A percentile compares a stretch with the other conserved stretches of the same genome.
Conservation (phyloP, 495 filamentous ascomycete species). For the Aspergillus homomorphus region DNA sequence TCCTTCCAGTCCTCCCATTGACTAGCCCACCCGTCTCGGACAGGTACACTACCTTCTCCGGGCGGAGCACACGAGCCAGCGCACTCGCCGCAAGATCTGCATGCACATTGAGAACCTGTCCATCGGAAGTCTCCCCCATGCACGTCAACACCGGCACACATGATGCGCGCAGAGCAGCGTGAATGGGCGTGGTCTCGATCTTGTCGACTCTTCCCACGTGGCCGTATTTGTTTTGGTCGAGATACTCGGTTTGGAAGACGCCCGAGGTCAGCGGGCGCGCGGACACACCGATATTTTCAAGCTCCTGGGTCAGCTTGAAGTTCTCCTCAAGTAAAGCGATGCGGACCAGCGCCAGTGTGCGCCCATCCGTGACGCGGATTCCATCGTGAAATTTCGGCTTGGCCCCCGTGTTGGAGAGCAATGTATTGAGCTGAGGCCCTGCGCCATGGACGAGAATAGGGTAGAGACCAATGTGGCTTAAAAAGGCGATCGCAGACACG, state of each 20-base stretch:
- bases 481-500: slow-evolving; percentile 81
- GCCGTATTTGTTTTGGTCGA: slow-evolving; percentile 92
- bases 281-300: slow-evolving; percentile 86
- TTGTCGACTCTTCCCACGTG: slow-evolving; percentile 91
- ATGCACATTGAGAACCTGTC: slow-evolving; percentile 97
- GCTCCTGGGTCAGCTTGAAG: slow-evolving; percentile 87
- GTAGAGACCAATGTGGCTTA: slow-evolving; percentile 93
- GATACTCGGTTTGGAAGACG: slow-evolving; percentile 91
- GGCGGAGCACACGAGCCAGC: slow-evolving; percentile 81
- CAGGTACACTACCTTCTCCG: slow-evolving; percentile 96
- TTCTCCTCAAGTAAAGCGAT: slow-evolving; percentile 95
- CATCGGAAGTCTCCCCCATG: slow-evolving; percentile 91
- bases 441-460: slow-evolving; percentile 96
- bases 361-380: slow-evolving; percentile 92
- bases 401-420: slow-evolving; percentile 85
- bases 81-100: slow-evolving; percentile 95
- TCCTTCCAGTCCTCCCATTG: slow-evolving; percentile 87
- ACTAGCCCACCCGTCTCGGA: slow-evolving; percentile 97
- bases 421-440: slow-evolving; percentile 91
- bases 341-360: slow-evolving; percentile 85
- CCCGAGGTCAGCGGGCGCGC: slow-evolving; percentile 89
- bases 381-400: slow-evolving; percentile 96
- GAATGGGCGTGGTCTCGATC: slow-evolving; percentile 86
- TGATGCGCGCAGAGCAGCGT: slow-evolving; percentile 85
- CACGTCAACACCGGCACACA: slow-evolving; percentile 96